These are phyloP conservation scores for Diaporthe citriasiana DNA, from an alignment of 2,329 filamentous ascomycete genomes.

Conservation along the genomic window DNA sequence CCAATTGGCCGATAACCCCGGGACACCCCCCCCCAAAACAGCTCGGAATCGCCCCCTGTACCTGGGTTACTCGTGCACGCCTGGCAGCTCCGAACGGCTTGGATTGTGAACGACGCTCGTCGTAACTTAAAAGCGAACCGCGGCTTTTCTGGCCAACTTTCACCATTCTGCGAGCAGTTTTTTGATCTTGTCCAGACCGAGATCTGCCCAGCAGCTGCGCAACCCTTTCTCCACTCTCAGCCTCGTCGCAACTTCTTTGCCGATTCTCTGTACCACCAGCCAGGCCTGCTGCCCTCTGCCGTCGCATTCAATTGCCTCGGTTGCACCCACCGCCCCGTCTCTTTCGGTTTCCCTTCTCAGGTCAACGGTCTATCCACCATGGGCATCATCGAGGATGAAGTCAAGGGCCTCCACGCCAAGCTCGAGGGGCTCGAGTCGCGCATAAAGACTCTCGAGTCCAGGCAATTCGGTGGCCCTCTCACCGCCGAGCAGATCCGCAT, in stretches of 20 bases:
- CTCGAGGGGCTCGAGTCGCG: conserved; percentile 87
- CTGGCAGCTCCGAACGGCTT: conserved; percentile 26
- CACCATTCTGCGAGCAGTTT: conserved; percentile 9
- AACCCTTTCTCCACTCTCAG: conserved; percentile 33
- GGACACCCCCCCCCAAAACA: conserved; percentile 1
- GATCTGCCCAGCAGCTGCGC: conserved; percentile 24
- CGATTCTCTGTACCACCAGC: conserved; percentile 17
- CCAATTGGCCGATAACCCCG: conserved; percentile 23
- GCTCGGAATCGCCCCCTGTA: conserved; percentile 4
- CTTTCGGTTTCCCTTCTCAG: conserved; percentile 1
- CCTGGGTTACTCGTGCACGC: conserved; percentile 17
- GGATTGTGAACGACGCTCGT: conserved; percentile 29
- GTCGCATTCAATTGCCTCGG: conserved; percentile 38
- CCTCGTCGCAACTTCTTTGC: conserved; percentile 3
- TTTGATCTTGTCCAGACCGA: conserved; percentile 13
- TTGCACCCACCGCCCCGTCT: conserved; percentile 2
- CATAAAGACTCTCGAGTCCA: conserved; percentile 86
- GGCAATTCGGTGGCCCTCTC: conserved; percentile 70
- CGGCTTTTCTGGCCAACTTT: conserved; percentile 34
- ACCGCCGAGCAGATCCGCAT: conserved; percentile 84
- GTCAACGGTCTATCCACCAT: conserved; percentile 61
- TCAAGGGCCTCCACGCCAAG: conserved; percentile 87
- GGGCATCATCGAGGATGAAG: conserved; percentile 89
- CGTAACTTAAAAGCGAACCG: conserved; percentile 35
- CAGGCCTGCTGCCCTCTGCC: conserved; percentile 13